Conservation (phyloP, 352 stramenopile genomes). For the Pythium rishiriense region DNA sequence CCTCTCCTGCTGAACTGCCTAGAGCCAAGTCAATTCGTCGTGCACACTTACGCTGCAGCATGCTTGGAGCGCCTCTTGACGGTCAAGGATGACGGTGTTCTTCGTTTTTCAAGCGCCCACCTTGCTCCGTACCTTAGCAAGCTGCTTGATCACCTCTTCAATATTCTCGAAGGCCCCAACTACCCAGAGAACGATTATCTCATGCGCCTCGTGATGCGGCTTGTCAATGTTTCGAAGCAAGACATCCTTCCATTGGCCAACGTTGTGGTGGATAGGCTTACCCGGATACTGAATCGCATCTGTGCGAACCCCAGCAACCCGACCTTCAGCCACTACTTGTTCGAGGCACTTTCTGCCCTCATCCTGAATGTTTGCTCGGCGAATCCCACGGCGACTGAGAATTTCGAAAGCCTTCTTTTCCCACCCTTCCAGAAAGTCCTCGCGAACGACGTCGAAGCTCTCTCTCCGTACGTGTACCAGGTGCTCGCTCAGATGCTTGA, state of each 20-base stretch:
- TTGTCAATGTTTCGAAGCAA: slow-evolving; percentile 92
- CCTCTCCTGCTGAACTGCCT: slow-evolving; percentile 91
- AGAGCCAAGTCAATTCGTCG: slow-evolving; percentile 89
- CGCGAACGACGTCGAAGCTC: slow-evolving; percentile 93
- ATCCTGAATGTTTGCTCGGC: slow-evolving; percentile 93
- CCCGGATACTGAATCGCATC: slow-evolving; percentile 90
- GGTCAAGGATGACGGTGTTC: slow-evolving; percentile 86
- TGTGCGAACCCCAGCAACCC: slow-evolving; percentile 98
- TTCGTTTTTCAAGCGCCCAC: slow-evolving; percentile 81
- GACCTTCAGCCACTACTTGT: slow-evolving; percentile 99
- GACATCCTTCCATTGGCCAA: slow-evolving; percentile 92
- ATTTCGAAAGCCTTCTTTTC: slow-evolving; percentile 97
- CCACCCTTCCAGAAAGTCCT: slow-evolving; percentile 97
- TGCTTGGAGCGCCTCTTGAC: slow-evolving; percentile 96
- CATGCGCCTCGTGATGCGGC: slow-evolving; percentile 98
- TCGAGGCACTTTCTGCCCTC: slow-evolving; percentile 97
- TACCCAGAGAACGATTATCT: slow-evolving; percentile 98
- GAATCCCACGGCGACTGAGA: slow-evolving; percentile 69
- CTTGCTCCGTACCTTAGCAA: slow-evolving; percentile 91
- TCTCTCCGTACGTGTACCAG: slow-evolving; percentile 99
- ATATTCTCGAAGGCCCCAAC: slow-evolving; percentile 92
- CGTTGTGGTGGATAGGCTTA: slow-evolving; percentile 95
- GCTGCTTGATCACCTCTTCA: slow-evolving; percentile 95
- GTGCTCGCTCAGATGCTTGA: slow-evolving; percentile 98
- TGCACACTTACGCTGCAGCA: slow-evolving; percentile 97